Base-by-base conservation (phyloP, 495 filamentous ascomycete species). In the Letharia columbiana region DNA sequence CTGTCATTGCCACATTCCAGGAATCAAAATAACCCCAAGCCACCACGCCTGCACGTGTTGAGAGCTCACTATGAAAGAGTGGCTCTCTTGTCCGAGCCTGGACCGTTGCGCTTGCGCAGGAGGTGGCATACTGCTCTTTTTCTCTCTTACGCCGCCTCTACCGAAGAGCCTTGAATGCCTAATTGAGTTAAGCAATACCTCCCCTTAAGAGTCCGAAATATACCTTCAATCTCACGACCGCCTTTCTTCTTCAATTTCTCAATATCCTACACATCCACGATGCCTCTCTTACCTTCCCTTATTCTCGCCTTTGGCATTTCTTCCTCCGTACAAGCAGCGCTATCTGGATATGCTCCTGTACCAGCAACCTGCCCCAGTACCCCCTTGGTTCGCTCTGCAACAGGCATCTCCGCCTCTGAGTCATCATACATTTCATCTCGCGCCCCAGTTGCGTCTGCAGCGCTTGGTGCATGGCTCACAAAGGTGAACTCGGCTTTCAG, bases 381-480 rank as follows among this genome's bases (percentile, higher is more conserved):
- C 3, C 64, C 73, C 17, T 70, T 75, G n/a, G 67, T 75, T 28
- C 73, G 75, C 42, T 56, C 65, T 50, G 75, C 74, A 39, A 71
- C 62, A 1, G 68, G 74, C 42, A 47, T 76, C 2, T 71, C 66
- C 31, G 50, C 69, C 12, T 50, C 67, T 17, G 75, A 77, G 56
- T 54, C 69, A 37, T 61, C 59, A 18, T 80, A 79, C 64, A 66
- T 77, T 60, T 67, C 71, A 15, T 62, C 68, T 40, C 73, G 78
- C 42, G 74, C 75, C 60, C 64, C 67, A 3, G 66, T 71, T 6
- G 78, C 78, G 15, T 71, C 74, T 69, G 64, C 39, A 12, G 72
- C 68, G 11, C 69, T 80, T 31, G 68, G 67, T 23, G 56, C 69
- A 33, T 81, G 77, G 77, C 67, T 80, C 18, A 33, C 62, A 62